Percentiles rank a stretch among this genome's conserved stretches.
Evolutionary conservation across 2,329 filamentous ascomycete genomes (phyloP).

Genomic region (Fonsecaea pedrosoi): DNA sequence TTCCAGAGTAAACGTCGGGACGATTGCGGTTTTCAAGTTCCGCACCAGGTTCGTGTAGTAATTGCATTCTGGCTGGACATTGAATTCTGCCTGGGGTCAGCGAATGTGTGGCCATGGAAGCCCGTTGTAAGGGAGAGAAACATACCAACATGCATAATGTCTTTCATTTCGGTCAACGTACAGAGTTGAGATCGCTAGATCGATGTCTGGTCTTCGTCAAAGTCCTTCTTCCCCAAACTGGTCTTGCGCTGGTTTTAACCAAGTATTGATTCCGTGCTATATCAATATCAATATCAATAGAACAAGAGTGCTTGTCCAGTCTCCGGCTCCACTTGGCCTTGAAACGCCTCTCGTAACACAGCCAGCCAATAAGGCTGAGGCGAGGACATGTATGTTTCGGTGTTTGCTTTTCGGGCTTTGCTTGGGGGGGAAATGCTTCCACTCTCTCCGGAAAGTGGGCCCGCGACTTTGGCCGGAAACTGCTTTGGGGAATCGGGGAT

Average conservation of each 20-base stretch:
- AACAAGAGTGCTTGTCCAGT: background rate
- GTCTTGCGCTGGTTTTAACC: background rate
- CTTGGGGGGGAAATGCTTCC: background rate
- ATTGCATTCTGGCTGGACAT: slow-evolving; percentile 58
- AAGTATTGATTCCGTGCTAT: slow-evolving; percentile 5
- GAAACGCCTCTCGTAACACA: too few species aligned
- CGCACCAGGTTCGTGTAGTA: slow-evolving; percentile 85
- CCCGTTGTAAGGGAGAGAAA: background rate
- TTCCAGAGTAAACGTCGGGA: slow-evolving; percentile 90
- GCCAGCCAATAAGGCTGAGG: background rate
- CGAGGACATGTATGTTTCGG: slow-evolving; percentile 15
- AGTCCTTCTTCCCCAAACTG: background rate
- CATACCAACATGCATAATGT: slow-evolving; percentile 6
- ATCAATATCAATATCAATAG: background rate
- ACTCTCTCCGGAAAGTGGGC: background rate
- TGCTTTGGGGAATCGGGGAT: background rate
- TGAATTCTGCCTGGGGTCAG: slow-evolving; percentile 5
- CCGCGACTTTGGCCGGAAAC: background rate
- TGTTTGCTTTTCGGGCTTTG: slow-evolving; percentile 23
- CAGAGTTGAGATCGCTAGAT: background rate
- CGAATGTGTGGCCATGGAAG: background rate
- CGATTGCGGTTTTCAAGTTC: slow-evolving; percentile 82
- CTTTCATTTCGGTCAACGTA: background rate
- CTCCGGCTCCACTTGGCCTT: too few species aligned
- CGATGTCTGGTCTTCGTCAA: background rate